Percentiles rank a stretch among this genome's conserved stretches.
These are phyloP conservation scores for Lichtheimia ornata DNA, from an alignment of 371 early-diverging fungal genomes.

Conservation along the genomic window DNA sequence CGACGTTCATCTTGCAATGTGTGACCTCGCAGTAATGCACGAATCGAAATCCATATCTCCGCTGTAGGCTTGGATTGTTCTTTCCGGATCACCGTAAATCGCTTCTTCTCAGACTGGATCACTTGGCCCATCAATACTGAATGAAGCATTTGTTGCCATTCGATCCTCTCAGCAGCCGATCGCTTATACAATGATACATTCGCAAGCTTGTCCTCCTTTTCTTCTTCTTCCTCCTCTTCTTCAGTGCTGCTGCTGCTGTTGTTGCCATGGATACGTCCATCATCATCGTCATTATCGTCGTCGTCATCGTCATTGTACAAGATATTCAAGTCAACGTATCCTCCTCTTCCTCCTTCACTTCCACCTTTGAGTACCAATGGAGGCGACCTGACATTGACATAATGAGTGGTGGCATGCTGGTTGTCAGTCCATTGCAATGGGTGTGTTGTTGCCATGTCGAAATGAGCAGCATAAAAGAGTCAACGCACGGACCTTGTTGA, in stretches of 20 bases:
- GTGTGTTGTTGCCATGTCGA: too few relatives aligned
- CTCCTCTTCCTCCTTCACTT: too few relatives aligned
- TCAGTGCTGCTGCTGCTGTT: conserved; percentile 26
- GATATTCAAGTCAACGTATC: too few relatives aligned
- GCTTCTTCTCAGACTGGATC: conserved; percentile 77
- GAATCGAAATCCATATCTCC: conserved; percentile 81
- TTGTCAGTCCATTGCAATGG: too few relatives aligned
- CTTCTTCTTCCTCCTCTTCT: conserved; percentile 21
- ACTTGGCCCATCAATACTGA: conserved; percentile 86
- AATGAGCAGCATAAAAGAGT: too few relatives aligned
- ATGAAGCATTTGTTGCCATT: conserved; percentile 86
- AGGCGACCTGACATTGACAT: too few relatives aligned
- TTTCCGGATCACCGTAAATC: conserved; percentile 55
- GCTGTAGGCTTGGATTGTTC: conserved; percentile 50
- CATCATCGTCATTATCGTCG: too few relatives aligned
- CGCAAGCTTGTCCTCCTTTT: neutral
- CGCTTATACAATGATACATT: too few relatives aligned
- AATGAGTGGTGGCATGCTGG: too few relatives aligned
- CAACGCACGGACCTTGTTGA: too few relatives aligned
- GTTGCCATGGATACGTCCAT: neutral
- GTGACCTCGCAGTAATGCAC: conserved; percentile 67
- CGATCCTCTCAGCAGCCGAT: conserved; percentile 67
- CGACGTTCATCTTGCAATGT: conserved; percentile 65
- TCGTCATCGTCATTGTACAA: too few relatives aligned
- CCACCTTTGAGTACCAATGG: too few relatives aligned